phyloP scores from a whole-genome alignment of 1,284 basidiomycete genomes.

The Tetrapyrgos nigripes region DNA sequence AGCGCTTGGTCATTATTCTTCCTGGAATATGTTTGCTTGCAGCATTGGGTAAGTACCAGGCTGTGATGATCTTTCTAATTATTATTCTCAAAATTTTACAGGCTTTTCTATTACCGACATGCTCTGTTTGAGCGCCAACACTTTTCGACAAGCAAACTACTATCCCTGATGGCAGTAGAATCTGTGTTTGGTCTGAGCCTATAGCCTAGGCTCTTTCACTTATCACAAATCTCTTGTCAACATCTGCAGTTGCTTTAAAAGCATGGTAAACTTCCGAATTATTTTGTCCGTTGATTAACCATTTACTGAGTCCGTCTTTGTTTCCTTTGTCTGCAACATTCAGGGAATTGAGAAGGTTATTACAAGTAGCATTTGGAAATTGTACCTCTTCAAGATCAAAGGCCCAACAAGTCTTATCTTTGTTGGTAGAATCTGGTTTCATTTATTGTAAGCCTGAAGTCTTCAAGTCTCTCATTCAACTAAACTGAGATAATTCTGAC shows the following conservation, averaged over 20 bases:
- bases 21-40: neutral
- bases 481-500: neutral
- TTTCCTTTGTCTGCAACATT: neutral
- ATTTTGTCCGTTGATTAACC: neutral
- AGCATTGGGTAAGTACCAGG: neutral
- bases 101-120: neutral
- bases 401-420: neutral
- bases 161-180: neutral
- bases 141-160: neutral
- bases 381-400: neutral
- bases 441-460: neutral
- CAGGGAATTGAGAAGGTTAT: neutral
- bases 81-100: neutral
- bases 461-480: too few relatives aligned
- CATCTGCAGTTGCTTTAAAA: conserved; percentile 4
- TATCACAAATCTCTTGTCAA: neutral
- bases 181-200: neutral
- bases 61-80: neutral
- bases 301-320: neutral
- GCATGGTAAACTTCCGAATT: conserved; percentile 7
- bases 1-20: conserved; percentile 1
- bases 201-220: conserved; percentile 2
- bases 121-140: neutral
- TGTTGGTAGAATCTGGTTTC: conserved; percentile 7
- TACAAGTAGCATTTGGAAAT: neutral